These are phyloP conservation scores for Dendryphion nanum DNA, from an alignment of 2,329 filamentous ascomycete genomes.

Conservation along the genomic window DNA sequence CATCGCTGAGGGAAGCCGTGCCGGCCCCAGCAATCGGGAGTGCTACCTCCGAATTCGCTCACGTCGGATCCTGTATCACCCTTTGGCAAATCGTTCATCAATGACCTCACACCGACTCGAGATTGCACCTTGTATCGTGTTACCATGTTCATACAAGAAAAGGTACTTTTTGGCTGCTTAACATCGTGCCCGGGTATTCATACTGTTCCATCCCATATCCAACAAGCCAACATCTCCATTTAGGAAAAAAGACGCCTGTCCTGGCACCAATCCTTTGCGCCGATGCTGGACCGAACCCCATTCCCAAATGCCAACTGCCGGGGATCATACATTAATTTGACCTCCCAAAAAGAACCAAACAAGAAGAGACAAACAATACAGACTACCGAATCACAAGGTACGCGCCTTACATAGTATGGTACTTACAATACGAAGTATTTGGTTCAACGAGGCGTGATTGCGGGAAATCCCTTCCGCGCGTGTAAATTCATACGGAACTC, in stretches of 20 bases:
- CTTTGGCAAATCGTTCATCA: no score
- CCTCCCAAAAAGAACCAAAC: constrained; percentile 1
- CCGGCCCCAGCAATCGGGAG: no score
- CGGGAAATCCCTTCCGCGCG: constrained; percentile 53
- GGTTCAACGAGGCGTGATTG: constrained; percentile 39
- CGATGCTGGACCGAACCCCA: constrained; percentile 1
- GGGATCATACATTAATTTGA: constrained; percentile 3
- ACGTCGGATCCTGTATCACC: no score
- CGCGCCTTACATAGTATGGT: no score
- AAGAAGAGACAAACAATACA: constrained; percentile 4
- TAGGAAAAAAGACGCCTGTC: no score
- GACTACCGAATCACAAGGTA: constrained; percentile 5
- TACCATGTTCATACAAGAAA: neutral
- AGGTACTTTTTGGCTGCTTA: constrained; percentile 3
- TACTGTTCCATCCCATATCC: constrained; percentile 2
- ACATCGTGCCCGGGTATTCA: constrained; percentile 5
- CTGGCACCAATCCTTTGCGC: constrained; percentile 7
- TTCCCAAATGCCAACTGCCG: constrained; percentile 7
- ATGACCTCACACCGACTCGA: neutral
- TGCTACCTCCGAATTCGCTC: no score
- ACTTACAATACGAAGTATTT: neutral
- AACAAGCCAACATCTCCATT: no score
- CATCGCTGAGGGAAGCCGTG: neutral
- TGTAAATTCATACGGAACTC: constrained; percentile 68
- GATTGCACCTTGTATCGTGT: neutral